Evolutionary conservation across 352 stramenopile species (phyloP).

Genomic region (Globisporangium splendens): DNA sequence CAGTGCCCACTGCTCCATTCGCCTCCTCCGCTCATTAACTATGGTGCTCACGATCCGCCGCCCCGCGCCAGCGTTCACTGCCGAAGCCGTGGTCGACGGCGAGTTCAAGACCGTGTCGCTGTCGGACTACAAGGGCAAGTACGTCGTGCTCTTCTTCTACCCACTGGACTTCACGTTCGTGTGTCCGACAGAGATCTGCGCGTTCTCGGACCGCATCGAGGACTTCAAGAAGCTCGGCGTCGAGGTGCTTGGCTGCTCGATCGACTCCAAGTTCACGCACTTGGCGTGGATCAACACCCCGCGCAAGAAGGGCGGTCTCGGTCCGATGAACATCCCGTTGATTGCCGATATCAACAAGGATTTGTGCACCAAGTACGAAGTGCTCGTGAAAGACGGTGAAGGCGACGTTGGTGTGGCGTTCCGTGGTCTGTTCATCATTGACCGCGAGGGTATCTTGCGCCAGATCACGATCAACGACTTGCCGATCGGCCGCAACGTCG

Average conservation of each 20-base stretch:
- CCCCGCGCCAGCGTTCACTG: slow-evolving; percentile 71
- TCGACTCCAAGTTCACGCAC: slow-evolving; percentile 88
- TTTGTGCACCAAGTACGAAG: slow-evolving; percentile 77
- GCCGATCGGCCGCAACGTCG: slow-evolving; percentile 84
- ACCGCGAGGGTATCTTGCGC: slow-evolving; percentile 71
- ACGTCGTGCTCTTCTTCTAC: slow-evolving; percentile 92
- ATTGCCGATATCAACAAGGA: slow-evolving; percentile 89
- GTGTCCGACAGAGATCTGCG: slow-evolving; percentile 89
- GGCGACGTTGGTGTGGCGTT: slow-evolving; percentile 71
- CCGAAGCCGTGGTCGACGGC: slow-evolving; percentile 71
- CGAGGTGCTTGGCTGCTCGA: slow-evolving; percentile 72
- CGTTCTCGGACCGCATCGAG: slow-evolving; percentile 77
- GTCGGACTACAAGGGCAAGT: slow-evolving; percentile 87
- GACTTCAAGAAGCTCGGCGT: slow-evolving; percentile 81
- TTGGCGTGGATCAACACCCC: slow-evolving; percentile 88
- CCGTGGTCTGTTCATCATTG: slow-evolving; percentile 90
- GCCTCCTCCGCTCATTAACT: neutral
- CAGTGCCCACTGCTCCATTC: neutral
- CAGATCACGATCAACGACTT: slow-evolving; percentile 88
- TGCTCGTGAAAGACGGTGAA: slow-evolving; percentile 66
- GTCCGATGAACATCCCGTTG: slow-evolving; percentile 89
- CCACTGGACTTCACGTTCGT: slow-evolving; percentile 92
- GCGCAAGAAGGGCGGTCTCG: slow-evolving; percentile 87
- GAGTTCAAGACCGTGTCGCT: slow-evolving; percentile 84
- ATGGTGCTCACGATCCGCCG: slow-evolving; percentile 71